Evolutionary conservation across 805 yeast species (phyloP).

Genomic region (Zygosaccharomyces rouxii): DNA sequence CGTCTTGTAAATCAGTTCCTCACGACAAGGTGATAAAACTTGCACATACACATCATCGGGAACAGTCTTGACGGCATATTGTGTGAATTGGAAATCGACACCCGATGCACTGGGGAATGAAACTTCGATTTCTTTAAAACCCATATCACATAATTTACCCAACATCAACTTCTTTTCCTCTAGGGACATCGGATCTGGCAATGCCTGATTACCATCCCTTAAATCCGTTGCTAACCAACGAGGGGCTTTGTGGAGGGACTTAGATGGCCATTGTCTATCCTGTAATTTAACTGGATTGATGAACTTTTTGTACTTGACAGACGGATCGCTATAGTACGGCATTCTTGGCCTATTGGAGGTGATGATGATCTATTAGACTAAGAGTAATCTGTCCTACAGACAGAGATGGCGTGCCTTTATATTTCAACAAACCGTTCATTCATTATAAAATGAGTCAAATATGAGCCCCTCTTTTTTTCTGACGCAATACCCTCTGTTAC

Average conservation of each 20-base stretch:
- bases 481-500: neutral
- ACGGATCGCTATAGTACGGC: conserved; percentile 48
- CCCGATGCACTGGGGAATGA: conserved; percentile 79
- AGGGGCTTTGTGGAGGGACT: conserved; percentile 63
- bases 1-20: conserved; percentile 65
- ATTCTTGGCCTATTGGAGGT: conserved; percentile 13
- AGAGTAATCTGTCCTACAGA: neutral
- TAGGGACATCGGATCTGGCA: conserved; percentile 79
- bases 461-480: neutral
- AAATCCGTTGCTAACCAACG: conserved; percentile 77
- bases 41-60: conserved; percentile 73
- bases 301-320: conserved; percentile 54
- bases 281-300: conserved; percentile 49
- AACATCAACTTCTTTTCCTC: conserved; percentile 70
- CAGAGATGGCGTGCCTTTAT: conserved; percentile 26
- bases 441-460: neutral
- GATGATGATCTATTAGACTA: neutral
- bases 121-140: conserved; percentile 78
- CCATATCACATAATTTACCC: conserved; percentile 64
- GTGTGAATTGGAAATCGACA: conserved; percentile 75
- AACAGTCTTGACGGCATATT: conserved; percentile 72
- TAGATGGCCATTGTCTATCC: conserved; percentile 69
- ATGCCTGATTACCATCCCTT: conserved; percentile 76
- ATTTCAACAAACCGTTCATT: neutral
- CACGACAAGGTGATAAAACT: conserved; percentile 71